Evolutionary conservation across 257 asterid species (phyloP).

Genomic region (Nicotiana knightiana): DNA sequence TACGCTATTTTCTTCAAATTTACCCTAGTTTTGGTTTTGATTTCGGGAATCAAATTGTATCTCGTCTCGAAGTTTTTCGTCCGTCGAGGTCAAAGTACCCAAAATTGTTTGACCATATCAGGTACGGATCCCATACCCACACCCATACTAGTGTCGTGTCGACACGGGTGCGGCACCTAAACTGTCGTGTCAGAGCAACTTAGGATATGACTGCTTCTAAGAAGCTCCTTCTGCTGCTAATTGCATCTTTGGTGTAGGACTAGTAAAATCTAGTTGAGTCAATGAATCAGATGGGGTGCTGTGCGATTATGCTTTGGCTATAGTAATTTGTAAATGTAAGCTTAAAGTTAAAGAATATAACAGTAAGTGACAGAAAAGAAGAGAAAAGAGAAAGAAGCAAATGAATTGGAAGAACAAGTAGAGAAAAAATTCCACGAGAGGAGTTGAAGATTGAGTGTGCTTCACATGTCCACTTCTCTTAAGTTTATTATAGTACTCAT

Average conservation of each 20-base stretch:
- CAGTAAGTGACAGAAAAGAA: neutral
- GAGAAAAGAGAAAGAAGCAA: neutral
- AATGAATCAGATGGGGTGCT: neutral
- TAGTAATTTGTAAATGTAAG: neutral
- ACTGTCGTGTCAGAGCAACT: too few relatives aligned
- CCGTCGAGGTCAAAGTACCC: too few relatives aligned
- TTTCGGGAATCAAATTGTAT: too few relatives aligned
- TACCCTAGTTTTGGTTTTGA: too few relatives aligned
- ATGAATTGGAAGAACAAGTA: neutral
- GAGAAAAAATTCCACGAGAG: neutral
- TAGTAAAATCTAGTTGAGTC: neutral
- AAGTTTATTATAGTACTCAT: neutral
- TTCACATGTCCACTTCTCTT: neutral
- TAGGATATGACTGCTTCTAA: slow-evolving; percentile 6
- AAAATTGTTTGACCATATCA: too few relatives aligned
- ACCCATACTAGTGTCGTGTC: too few relatives aligned
- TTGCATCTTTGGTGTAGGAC: neutral
- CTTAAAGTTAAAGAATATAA: neutral
- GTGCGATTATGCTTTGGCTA: neutral
- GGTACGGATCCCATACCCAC: too few relatives aligned
- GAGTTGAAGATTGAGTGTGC: neutral
- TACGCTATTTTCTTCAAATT: too few relatives aligned
- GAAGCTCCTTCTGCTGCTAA: neutral
- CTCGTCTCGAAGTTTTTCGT: too few relatives aligned
- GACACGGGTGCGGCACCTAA: too few relatives aligned